Percentiles rank a stretch among this genome's conserved stretches.
Conservation (phyloP, 2,329 filamentous ascomycete species). For the Colletotrichum kahawae region DNA sequence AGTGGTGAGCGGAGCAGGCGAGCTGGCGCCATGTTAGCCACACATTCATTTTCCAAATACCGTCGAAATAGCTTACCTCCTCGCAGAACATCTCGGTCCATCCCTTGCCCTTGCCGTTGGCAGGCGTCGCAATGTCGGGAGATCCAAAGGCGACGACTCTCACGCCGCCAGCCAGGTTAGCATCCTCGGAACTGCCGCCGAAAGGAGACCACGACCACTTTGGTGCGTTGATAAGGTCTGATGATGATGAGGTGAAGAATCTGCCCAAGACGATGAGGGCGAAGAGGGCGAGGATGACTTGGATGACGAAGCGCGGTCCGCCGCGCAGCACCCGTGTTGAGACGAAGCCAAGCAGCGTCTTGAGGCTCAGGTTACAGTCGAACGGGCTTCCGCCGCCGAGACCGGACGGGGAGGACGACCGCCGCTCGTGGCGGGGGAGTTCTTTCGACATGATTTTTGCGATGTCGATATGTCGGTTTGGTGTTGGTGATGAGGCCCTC, state of each 20-base stretch:
- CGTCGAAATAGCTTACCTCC: constrained; percentile 38
- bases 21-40: constrained; percentile 38
- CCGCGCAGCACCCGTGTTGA: constrained; percentile 46
- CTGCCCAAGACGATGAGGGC: constrained; percentile 30
- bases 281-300: constrained; percentile 24
- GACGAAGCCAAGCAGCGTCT: constrained; percentile 41
- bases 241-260: constrained; percentile 25
- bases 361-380: constrained; percentile 22
- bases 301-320: constrained; percentile 32
- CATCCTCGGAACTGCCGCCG: neutral
- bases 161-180: constrained; percentile 36
- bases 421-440: constrained; percentile 13
- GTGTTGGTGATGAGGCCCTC: neutral
- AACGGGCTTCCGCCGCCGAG: neutral
- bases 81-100: constrained; percentile 57
- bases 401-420: neutral
- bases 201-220: constrained; percentile 19
- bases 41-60: neutral
- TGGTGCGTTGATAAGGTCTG: neutral
- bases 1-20: constrained; percentile 49
- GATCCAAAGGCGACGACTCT: constrained; percentile 58
- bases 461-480: neutral
- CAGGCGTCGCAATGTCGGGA: constrained; percentile 46
- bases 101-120: constrained; percentile 29
- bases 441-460: constrained; percentile 2